Evolutionary conservation across 192 early-diverging fungal species (phyloP), one percentile per base, ranked within the genome.

Genomic region (Entomortierella parvispora): DNA sequence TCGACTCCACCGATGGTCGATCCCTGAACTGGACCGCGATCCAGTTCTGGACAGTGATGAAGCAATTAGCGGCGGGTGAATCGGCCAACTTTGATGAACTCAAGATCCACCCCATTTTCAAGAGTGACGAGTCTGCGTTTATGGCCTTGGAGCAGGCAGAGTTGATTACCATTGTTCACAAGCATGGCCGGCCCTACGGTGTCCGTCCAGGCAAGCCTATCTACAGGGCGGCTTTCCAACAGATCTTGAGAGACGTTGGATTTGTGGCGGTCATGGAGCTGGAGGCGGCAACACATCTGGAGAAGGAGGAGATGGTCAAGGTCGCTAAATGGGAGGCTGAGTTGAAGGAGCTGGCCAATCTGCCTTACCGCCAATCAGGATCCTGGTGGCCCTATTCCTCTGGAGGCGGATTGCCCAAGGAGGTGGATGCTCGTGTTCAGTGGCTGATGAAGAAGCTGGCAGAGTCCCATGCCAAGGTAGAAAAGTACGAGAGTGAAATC

Each of bases 41-140:
- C 34, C 98, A 99, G 82, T 97, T 98, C 79, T 98, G 95, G 95
- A 86, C 89, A 33, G 72, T 98, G 15, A 83, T 96, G 51, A 88
- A 92, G 52, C 69, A 87, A 53, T 83, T 99, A 28, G 86, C 90
- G 9, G 74, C 80, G 31, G 56, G 80, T 11, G 81, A 83, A n/a
- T 80, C 81, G 44, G 85, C 94, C 18, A 88, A 90, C 49, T 99
- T 94, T 78, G 94, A 99, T 78, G 88, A 87, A 45, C 70, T 97
- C 52, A 90, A 91, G 75, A 91, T 86, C 66, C 88, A 91, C 47
- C 75, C 93, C 8, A 71, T 96, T 55, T 99, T 99, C 87, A 90
- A 90, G 37, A 94, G 93, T 20, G 91, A 92, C 40, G 95, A 95
- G 53, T 78, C 68, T 7, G 85, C 95, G 14, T 83, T 98, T 25